A percentile compares a stretch with the other conserved stretches of the same genome.
These are phyloP conservation scores for Rhodotorula sp. DNA, from an alignment of 1,284 basidiomycete genomes.

Conservation along the genomic window DNA sequence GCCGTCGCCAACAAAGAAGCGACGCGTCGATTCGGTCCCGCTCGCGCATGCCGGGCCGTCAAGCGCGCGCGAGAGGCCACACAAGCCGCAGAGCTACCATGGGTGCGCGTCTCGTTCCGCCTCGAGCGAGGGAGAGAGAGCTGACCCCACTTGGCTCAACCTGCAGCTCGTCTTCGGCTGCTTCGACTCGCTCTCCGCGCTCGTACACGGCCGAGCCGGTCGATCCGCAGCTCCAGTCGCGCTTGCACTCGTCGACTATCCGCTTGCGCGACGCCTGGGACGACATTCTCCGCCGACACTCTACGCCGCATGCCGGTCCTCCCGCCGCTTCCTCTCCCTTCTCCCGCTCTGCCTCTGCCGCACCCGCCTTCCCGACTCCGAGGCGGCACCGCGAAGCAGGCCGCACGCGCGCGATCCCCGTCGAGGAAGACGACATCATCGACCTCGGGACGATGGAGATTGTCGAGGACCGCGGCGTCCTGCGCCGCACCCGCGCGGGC, in stretches of 20 bases:
- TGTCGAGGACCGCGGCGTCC: conserved; percentile 26
- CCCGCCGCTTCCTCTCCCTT: neutral
- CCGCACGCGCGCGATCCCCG: conserved; percentile 26
- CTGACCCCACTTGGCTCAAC: neutral
- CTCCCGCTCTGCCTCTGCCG: neutral
- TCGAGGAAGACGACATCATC: conserved; percentile 39
- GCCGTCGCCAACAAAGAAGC: conserved; percentile 26
- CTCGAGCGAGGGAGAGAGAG: neutral
- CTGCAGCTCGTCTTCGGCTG: neutral
- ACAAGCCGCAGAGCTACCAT: neutral
- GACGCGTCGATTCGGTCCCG: conserved; percentile 15
- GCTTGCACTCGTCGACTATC: conserved; percentile 13
- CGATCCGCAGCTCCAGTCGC: conserved; percentile 3
- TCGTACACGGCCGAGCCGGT: neutral
- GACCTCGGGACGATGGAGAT: conserved; percentile 23
- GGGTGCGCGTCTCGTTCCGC: neutral
- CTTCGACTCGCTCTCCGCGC: neutral
- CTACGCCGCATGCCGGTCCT: neutral
- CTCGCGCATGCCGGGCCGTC: neutral
- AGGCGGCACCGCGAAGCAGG: neutral
- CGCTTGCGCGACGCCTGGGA: conserved; percentile 24
- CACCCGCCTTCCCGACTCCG: neutral
- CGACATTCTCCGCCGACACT: conserved; percentile 30
- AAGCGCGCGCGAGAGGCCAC: no score
- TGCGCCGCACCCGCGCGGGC: conserved; percentile 12